These are phyloP conservation scores for Lithocarpus polystachyus DNA, from an alignment of 306 rosid genomes.

Conservation along the genomic window DNA sequence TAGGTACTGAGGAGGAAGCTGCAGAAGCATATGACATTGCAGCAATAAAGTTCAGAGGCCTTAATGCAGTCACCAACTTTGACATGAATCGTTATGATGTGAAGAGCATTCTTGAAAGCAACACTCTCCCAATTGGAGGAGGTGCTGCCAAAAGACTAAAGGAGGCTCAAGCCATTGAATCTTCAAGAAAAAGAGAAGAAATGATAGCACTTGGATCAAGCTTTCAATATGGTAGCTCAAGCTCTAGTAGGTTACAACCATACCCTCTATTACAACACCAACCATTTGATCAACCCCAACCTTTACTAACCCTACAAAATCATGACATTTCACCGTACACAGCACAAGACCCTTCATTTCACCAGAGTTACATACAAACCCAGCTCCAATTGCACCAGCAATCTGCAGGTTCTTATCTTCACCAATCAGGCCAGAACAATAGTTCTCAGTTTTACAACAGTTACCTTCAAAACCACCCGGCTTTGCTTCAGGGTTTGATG, in stretches of 20 bases:
- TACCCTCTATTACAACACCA: slow-evolving; percentile 56
- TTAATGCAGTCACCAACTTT: slow-evolving; percentile 90
- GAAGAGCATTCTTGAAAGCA: slow-evolving; percentile 86
- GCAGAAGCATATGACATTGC: slow-evolving; percentile 99
- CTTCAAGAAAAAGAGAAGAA: slow-evolving; percentile 77
- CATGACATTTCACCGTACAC: slow-evolving; percentile 49
- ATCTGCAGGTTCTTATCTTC: slow-evolving; percentile 13
- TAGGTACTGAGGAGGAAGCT: slow-evolving; percentile 97
- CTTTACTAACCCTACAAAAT: slow-evolving; percentile 69
- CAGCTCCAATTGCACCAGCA: slow-evolving; percentile 79
- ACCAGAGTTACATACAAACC: slow-evolving; percentile 70
- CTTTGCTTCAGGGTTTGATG: slow-evolving; percentile 74
- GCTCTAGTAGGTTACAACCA: slow-evolving; percentile 37
- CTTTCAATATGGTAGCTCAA: slow-evolving; percentile 57
- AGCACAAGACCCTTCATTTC: slow-evolving; percentile 48
- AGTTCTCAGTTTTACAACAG: slow-evolving; percentile 45
- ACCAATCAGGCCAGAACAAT: slow-evolving; percentile 14
- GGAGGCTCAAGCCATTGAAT: slow-evolving; percentile 91
- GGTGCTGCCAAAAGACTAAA: slow-evolving; percentile 90
- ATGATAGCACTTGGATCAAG: slow-evolving; percentile 62
- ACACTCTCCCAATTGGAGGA: slow-evolving; percentile 88
- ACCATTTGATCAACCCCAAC: slow-evolving; percentile 47
- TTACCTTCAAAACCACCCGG: slow-evolving; percentile 66
- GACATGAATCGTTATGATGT: slow-evolving; percentile 97
- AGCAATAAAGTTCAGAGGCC: slow-evolving; percentile 89